Base-by-base conservation (phyloP, 306 rosid species). In the Vicia villosa region DNA sequence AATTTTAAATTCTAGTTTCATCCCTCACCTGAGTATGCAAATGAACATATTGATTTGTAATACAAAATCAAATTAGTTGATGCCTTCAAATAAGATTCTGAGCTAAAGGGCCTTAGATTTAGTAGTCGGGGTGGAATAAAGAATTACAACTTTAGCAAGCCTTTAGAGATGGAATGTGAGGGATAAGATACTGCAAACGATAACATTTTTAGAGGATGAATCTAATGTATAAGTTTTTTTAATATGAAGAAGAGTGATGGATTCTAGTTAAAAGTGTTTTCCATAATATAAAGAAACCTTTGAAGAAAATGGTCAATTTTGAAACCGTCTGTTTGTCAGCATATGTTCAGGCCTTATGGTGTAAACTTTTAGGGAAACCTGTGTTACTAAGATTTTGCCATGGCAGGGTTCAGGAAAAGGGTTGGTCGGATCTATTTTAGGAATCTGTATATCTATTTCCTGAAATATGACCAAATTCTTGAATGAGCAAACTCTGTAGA, bases 1-100 rank as follows among this genome's bases (percentile, higher is more conserved):
- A 76, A 17, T 30, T 59, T 76, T 42, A 81, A 73, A 32, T 26
- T 56, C 73, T 57, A 63, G 52, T 42, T 38, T 60, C 54, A 45
- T 60, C 32, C 10, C 24, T 77, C 8, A 5, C 32, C 24, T 77
- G 5, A 5, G 38, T 16, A 32, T 3, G 5, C 46, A 32, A 16
- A 24, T 54, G 47, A 51, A 32, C 20, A 11, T 41, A 22, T 14
- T 42, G 9, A 50, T 45, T 26, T 17, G 55, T 20, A 70, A 12
- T 50, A 34, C 22, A 22, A 32, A 15, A 64, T 56, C 63, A 45
- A 64, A 71, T 46, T 26, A 15, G 11, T 49, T 10, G 40, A 36
- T 64, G 58, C 13, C 58, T 65, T 58, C 9, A 19, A 19, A 37
- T 37, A 70, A 34, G 73, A 58, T 72, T 72, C 30, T 58, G 20